Base-by-base conservation (phyloP, 306 rosid genomes). In the Acacia acuminata region DNA sequence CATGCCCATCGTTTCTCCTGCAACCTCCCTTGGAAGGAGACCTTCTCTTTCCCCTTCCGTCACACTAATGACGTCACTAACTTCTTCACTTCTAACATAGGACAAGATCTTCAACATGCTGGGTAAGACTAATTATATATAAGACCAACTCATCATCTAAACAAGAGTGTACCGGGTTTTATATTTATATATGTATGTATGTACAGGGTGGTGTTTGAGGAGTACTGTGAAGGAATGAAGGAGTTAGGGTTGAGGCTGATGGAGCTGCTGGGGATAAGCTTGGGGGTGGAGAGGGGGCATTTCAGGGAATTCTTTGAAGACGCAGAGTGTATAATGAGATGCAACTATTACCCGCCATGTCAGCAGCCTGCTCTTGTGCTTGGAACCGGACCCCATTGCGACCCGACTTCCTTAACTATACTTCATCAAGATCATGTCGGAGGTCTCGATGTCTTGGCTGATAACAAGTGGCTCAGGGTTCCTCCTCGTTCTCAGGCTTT, bases 361-460 rank as follows among this genome's bases (percentile, higher is more conserved):
- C 55, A 80, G 45, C 68, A 89, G 19, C 94, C 94, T 25, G 84
- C 67, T 40, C 76, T 83, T 34, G 79, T 83, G 13, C 73, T 93
- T 4, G 97, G 97, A 19, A 91, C 94, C 0, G 96, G 96, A 34
- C 94, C 97, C 30, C 97, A 91, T 76, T 90, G 93, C 30, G 97
- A 93, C 72, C 95, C 94, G 36, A 93, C 93, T 22, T 82, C 90
- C 30, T 22, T 93, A 5, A 93, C 94, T 71, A 85, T 93, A 32
- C 97, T 93, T 82, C 84, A 91, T 53, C 94, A 91, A 53, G 91
- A 93, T 53, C 81, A 86, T 53, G 89, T 89, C 64, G 87, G 90
- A 34, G 97, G 97, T 0, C 97, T 93, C 34, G 87, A 93, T 73
- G 93, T 93, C 0, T 90, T 93, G 13, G 78, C 80, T 6, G 61